These are phyloP conservation scores for Jamesozyma jinghongensis DNA, from an alignment of 805 yeast species.

Conservation along the genomic window DNA sequence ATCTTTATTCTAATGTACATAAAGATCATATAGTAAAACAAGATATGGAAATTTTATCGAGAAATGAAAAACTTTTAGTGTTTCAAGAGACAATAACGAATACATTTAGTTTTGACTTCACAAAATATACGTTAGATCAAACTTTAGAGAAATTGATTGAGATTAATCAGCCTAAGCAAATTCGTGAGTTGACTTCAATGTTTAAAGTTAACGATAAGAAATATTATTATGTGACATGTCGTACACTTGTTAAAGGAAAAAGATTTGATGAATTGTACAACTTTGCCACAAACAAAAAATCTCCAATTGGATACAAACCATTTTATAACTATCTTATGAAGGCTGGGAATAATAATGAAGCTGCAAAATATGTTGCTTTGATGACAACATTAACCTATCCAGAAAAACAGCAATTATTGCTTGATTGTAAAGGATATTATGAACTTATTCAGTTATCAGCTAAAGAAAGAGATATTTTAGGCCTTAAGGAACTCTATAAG, in stretches of 20 bases:
- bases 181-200: constrained; percentile 40
- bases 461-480: constrained; percentile 21
- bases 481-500: constrained; percentile 18
- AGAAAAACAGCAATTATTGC: constrained; percentile 41
- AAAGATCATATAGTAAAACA: constrained; percentile 13
- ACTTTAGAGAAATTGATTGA: constrained; percentile 40
- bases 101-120: constrained; percentile 35
- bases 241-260: constrained; percentile 37
- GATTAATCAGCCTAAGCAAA: constrained; percentile 41
- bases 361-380: constrained; percentile 49
- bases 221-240: constrained; percentile 45
- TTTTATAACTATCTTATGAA: constrained; percentile 47
- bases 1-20: constrained; percentile 18
- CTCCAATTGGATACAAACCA: constrained; percentile 65
- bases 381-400: constrained; percentile 39
- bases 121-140: constrained; percentile 37
- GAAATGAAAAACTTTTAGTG: constrained; percentile 36
- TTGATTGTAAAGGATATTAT: constrained; percentile 43
- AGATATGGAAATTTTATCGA: constrained; percentile 28
- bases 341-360: constrained; percentile 49
- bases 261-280: constrained; percentile 50
- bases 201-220: constrained; percentile 52
- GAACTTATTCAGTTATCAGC: constrained; percentile 35
- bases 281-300: constrained; percentile 42
- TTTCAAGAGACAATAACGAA: constrained; percentile 38